Evolutionary conservation across 2,329 filamentous ascomycete genomes (phyloP).

Genomic region (Colletotrichum gloeosporioides): DNA sequence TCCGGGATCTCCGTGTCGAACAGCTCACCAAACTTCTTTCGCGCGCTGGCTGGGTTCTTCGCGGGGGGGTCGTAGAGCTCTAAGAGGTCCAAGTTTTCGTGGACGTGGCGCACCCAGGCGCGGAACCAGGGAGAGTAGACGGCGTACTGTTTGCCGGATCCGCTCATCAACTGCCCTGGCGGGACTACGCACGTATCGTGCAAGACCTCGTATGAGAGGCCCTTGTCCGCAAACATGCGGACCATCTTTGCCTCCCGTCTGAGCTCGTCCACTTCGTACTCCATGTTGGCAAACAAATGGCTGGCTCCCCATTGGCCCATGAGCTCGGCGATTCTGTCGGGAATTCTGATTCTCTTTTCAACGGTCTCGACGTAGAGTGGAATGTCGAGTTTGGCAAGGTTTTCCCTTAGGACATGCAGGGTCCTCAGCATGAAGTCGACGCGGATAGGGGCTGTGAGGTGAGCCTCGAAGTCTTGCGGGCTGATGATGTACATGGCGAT

Average conservation of each 20-base stretch:
- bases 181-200: constrained; percentile 86
- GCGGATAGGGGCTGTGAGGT: constrained; percentile 73
- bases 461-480: constrained; percentile 84
- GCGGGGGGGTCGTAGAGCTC: constrained; percentile 59
- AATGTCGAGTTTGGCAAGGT: constrained; percentile 74
- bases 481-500: constrained; percentile 81
- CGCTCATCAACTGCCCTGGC: constrained; percentile 71
- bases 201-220: constrained; percentile 72
- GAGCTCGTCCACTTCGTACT: constrained; percentile 92
- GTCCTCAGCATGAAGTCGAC: constrained; percentile 85
- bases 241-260: constrained; percentile 76
- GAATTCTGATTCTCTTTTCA: constrained; percentile 67
- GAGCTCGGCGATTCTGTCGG: constrained; percentile 66
- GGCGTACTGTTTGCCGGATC: constrained; percentile 78
- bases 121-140: constrained; percentile 87
- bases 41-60: constrained; percentile 36
- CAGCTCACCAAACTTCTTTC: constrained; percentile 54
- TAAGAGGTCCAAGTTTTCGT: constrained; percentile 71
- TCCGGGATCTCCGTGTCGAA: constrained; percentile 68
- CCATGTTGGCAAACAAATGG: constrained; percentile 82
- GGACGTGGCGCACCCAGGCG: constrained; percentile 76
- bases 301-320: constrained; percentile 74
- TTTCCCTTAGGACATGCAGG: constrained; percentile 66
- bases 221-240: constrained; percentile 62
- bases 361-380: constrained; percentile 79